Conservation (phyloP, 176 grass and related monocot genomes). For the Ampelocalamus luodianensis region DNA sequence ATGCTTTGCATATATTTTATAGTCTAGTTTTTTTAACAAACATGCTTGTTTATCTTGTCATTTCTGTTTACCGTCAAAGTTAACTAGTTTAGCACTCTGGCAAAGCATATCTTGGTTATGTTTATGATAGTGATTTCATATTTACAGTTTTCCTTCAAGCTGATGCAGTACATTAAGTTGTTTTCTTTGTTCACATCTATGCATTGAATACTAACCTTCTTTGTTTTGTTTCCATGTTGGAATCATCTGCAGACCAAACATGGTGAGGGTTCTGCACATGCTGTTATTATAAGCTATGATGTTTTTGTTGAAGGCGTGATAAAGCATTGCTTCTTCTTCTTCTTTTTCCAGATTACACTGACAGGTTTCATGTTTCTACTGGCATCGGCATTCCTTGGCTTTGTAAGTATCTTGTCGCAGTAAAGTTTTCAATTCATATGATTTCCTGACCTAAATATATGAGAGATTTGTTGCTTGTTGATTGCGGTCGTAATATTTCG, state of each 20-base stretch:
- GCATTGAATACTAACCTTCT: conserved; percentile 32
- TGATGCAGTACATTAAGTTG: not conserved
- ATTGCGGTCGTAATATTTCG: not conserved
- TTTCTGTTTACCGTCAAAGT: not conserved
- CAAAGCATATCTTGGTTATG: not conserved
- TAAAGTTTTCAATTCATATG: not conserved
- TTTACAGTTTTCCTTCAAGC: conserved; percentile 2
- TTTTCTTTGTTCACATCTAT: conserved; percentile 16
- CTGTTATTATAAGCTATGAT: not conserved
- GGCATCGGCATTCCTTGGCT: conserved; percentile 81
- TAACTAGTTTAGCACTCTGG: not conserved
- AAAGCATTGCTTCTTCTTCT: not conserved
- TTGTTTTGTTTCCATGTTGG: conserved; percentile 20
- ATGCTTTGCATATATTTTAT: not conserved
- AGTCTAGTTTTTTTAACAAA: not conserved
- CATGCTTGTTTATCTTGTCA: not conserved
- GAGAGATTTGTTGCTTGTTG: conserved; percentile 28
- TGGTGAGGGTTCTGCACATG: conserved; percentile 59
- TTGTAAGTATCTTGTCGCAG: conserved; percentile 62
- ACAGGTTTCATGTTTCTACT: conserved; percentile 89
- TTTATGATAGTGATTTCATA: not conserved
- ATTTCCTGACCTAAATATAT: not conserved
- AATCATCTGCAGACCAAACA: conserved; percentile 73
- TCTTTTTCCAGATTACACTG: conserved; percentile 72
- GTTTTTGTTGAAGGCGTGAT: conserved; percentile 33